Percentiles rank a stretch among this genome's conserved stretches.
phyloP scores from a whole-genome alignment of 768 basidiomycete species.

The Tricholoma terreum region DNA sequence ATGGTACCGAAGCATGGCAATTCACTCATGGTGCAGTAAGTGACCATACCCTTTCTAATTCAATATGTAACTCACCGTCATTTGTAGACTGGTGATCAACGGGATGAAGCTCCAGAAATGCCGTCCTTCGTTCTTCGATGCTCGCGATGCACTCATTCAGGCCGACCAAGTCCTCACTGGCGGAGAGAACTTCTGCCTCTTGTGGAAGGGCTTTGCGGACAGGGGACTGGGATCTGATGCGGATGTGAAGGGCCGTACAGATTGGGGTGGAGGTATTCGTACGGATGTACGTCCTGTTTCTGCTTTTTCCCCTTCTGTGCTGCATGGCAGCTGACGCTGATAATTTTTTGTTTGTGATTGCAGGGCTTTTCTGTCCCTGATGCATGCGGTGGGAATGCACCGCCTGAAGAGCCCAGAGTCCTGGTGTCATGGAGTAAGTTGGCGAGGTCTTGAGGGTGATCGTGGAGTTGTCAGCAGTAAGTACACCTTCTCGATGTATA shows the following conservation, averaged over 20 bases:
- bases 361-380: constrained; percentile 27
- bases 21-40: constrained; percentile 69
- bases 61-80: neutral
- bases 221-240: constrained; percentile 84
- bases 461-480: neutral
- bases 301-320: neutral
- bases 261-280: constrained; percentile 92
- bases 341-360: neutral
- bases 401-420: neutral
- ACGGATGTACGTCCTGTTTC: constrained; percentile 45
- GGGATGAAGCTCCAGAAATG: constrained; percentile 97
- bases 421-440: neutral
- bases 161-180: constrained; percentile 89
- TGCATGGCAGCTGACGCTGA: neutral
- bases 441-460: neutral
- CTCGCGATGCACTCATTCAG: constrained; percentile 85
- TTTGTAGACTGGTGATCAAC: constrained; percentile 67
- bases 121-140: constrained; percentile 86
- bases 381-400: constrained; percentile 19
- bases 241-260: constrained; percentile 67
- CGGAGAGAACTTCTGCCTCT: constrained; percentile 86
- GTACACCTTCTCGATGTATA: neutral
- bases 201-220: constrained; percentile 84
- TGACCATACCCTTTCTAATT: constrained; percentile 13
- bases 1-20: constrained; percentile 91